Evolutionary conservation across 352 stramenopile genomes (phyloP).

Genomic region (Peronospora belbahrii): DNA sequence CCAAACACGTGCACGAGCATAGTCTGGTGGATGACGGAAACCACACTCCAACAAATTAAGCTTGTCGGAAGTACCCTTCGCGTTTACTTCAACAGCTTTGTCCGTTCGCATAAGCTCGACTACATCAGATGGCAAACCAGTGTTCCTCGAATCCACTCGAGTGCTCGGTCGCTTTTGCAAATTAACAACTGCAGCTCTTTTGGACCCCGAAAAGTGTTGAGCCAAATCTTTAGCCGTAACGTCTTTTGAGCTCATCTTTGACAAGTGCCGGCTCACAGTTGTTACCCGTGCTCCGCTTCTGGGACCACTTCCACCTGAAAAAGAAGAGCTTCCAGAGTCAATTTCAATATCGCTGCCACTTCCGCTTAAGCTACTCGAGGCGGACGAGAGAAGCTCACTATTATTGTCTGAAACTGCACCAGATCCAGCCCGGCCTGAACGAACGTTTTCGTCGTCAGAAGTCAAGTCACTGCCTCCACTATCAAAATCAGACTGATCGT

Average conservation of each 20-base stretch:
- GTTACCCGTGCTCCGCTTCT: slow-evolving; percentile 18
- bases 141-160: slow-evolving; percentile 25
- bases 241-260: not conserved
- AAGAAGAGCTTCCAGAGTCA: slow-evolving; percentile 32
- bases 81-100: slow-evolving; percentile 33
- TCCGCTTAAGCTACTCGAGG: slow-evolving; percentile 46
- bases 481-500: slow-evolving; percentile 54
- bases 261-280: slow-evolving; percentile 7
- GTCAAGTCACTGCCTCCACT: slow-evolving; percentile 40
- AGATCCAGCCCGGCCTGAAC: slow-evolving; percentile 30
- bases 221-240: slow-evolving; percentile 2
- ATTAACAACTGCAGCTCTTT: slow-evolving; percentile 11
- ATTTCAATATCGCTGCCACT: slow-evolving; percentile 47
- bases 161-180: slow-evolving; percentile 20
- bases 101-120: slow-evolving; percentile 77
- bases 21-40: slow-evolving; percentile 60
- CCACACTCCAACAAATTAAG: slow-evolving; percentile 75
- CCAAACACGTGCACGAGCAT: slow-evolving; percentile 61
- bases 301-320: slow-evolving; percentile 25
- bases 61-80: slow-evolving; percentile 48
- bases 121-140: slow-evolving; percentile 38
- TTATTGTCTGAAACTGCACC: slow-evolving; percentile 31
- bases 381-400: slow-evolving; percentile 36
- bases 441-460: slow-evolving; percentile 44
- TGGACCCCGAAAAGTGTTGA: slow-evolving; percentile 1